Evolutionary conservation across 805 yeast species (phyloP).

Genomic region (Teunomyces atbi): DNA sequence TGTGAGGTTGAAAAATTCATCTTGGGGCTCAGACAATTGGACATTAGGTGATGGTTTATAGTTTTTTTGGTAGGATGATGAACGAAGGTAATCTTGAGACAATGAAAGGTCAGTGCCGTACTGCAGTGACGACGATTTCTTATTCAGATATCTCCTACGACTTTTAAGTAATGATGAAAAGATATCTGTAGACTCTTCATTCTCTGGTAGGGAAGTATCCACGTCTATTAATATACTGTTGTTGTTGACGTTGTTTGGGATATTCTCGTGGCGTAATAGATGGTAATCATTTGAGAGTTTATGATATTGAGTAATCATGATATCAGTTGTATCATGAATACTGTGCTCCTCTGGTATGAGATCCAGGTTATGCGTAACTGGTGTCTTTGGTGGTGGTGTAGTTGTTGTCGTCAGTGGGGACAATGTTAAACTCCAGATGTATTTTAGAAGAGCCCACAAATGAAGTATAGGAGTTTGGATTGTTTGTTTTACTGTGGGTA

Average conservation of each 20-base stretch:
- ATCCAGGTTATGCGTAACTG: background rate
- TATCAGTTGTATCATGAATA: background rate
- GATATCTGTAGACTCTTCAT: background rate
- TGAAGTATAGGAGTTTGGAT: background rate
- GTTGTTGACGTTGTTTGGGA: slow-evolving; percentile 1
- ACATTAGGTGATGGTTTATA: slow-evolving; percentile 27
- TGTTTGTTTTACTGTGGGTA: background rate
- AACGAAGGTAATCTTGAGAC: slow-evolving; percentile 13
- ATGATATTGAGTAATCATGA: background rate
- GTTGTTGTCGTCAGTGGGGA: background rate
- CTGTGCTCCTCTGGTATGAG: background rate
- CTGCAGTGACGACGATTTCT: slow-evolving; percentile 11
- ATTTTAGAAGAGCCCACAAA: background rate
- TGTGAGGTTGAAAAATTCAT: slow-evolving; percentile 3
- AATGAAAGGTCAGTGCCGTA: slow-evolving; percentile 37
- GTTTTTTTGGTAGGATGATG: slow-evolving; percentile 28
- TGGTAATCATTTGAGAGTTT: slow-evolving; percentile 9
- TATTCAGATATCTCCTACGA: background rate
- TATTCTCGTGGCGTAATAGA: slow-evolving; percentile 1
- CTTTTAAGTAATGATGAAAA: background rate
- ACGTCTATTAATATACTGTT: slow-evolving; percentile 12
- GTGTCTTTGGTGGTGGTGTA: background rate
- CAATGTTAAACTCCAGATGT: background rate
- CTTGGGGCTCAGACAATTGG: background rate
- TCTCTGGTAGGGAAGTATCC: background rate